A percentile compares a stretch with the other conserved stretches of the same genome.
Conservation (phyloP, 2,329 filamentous ascomycete genomes). For the Cercospora beticola region DNA sequence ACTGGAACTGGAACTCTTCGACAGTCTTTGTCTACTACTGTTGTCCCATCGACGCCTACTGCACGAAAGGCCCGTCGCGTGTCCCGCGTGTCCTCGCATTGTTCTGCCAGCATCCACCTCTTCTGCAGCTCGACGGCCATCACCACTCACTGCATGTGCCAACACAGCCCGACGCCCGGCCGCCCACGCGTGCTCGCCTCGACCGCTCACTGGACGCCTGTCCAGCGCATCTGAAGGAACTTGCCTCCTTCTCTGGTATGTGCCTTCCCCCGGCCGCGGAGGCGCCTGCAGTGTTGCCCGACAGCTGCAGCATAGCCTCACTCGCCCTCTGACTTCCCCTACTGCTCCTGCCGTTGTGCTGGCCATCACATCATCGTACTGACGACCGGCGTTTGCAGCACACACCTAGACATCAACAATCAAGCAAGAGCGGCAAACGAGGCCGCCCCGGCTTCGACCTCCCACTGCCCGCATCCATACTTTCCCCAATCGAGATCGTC, state of each 20-base stretch:
- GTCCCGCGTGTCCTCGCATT: neutral
- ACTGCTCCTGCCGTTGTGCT: neutral
- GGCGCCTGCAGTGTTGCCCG: constrained; percentile 6
- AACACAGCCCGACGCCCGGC: neutral
- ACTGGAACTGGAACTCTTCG: neutral
- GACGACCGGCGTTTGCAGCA: neutral
- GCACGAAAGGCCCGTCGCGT: neutral
- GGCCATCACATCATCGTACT: neutral
- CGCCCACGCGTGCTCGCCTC: neutral
- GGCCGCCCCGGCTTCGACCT: neutral
- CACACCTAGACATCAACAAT: neutral
- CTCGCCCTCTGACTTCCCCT: neutral
- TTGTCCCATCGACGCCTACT: neutral
- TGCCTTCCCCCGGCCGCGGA: neutral
- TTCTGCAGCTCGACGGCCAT: neutral
- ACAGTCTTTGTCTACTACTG: neutral
- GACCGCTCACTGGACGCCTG: neutral
- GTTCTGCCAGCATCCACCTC: neutral
- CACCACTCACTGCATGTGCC: neutral
- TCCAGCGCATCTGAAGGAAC: neutral
- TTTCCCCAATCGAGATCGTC: neutral
- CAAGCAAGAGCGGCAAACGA: neutral
- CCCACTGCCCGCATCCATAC: neutral
- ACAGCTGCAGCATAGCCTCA: constrained; percentile 1
- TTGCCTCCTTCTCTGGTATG: neutral